These are phyloP conservation scores for Pharus latifolius DNA, from an alignment of 176 grass and related monocot genomes.

Conservation along the genomic window DNA sequence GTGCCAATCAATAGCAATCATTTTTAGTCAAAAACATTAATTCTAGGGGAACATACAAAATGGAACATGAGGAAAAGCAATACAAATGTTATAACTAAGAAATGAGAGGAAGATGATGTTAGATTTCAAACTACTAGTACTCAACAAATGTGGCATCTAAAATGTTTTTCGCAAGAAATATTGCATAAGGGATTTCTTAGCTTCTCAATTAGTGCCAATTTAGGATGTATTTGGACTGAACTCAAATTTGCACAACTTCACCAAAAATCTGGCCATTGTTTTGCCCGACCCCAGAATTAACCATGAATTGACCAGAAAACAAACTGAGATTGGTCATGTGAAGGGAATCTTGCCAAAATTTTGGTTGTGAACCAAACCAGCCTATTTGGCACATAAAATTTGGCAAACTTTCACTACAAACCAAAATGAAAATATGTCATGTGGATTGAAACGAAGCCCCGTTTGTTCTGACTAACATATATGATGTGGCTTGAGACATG, in stretches of 20 bases:
- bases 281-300: no score
- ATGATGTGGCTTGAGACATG: neutral
- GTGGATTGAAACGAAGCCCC: neutral
- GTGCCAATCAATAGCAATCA: neutral
- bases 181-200: neutral
- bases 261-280: no score
- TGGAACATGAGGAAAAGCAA: neutral
- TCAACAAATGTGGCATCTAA: neutral
- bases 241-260: no score
- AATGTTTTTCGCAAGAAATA: neutral
- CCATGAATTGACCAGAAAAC: no score
- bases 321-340: no score
- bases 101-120: neutral
- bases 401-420: no score
- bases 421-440: no score
- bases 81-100: neutral
- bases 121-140: neutral
- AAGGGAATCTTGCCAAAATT: no score
- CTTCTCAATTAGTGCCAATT: neutral
- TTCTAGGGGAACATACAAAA: neutral
- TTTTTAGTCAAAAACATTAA: neutral
- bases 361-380: no score
- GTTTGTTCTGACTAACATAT: neutral
- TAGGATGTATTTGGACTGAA: no score
- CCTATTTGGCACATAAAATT: no score